These are phyloP conservation scores for Fusarium ramigenum DNA, from an alignment of 2,329 filamentous ascomycete genomes.

Conservation along the genomic window DNA sequence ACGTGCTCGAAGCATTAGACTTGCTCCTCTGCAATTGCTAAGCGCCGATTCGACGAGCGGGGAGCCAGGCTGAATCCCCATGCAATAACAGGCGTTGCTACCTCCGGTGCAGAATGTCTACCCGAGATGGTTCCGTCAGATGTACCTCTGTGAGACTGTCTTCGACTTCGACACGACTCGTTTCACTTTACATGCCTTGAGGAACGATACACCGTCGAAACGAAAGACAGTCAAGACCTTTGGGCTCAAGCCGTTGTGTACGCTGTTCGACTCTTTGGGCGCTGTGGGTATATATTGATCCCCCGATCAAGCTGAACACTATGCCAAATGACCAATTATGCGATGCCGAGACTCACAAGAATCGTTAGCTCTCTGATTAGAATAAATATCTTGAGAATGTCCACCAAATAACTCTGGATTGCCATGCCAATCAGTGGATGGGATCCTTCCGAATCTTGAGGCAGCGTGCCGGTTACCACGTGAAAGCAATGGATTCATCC, in stretches of 20 bases:
- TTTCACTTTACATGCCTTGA: not conserved
- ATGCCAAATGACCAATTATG: not conserved
- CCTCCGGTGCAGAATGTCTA: not conserved
- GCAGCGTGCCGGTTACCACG: not conserved
- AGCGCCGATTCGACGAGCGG: not conserved
- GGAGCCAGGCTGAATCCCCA: not conserved
- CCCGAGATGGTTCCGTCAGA: not conserved
- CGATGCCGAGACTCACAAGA: not conserved
- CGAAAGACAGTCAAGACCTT: not conserved
- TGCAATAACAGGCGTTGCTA: not conserved
- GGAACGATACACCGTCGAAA: not conserved
- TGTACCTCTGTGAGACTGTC: not conserved
- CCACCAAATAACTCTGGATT: not conserved
- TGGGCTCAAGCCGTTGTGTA: not conserved
- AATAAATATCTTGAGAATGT: not conserved
- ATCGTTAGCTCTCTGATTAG: not conserved
- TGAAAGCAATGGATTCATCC: not conserved
- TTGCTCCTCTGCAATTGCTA: not conserved
- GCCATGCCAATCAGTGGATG: not conserved
- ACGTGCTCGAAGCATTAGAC: not conserved
- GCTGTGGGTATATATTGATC: not conserved
- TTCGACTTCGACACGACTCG: not conserved
- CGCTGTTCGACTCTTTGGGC: not conserved
- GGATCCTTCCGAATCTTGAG: not conserved
- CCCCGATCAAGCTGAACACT: not conserved